phyloP scores from a whole-genome alignment of 139 green algal species.

The Chlamydomonas schloesseri region DNA sequence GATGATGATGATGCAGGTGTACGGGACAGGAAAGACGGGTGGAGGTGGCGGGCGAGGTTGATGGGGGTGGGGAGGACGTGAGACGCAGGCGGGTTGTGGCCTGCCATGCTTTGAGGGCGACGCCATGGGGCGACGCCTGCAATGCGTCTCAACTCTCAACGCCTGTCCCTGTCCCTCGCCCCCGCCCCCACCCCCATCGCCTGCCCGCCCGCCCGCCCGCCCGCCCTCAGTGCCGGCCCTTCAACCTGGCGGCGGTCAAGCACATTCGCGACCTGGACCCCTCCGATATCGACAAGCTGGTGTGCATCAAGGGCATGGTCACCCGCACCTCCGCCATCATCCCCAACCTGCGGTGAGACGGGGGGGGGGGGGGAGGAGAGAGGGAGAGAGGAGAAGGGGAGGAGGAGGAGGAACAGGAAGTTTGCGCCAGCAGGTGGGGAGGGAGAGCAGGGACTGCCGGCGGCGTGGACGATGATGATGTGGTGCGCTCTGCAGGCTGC shows the following conservation, averaged over 20 bases:
- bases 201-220: not conserved
- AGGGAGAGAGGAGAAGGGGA: not conserved
- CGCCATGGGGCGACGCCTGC: too few relatives aligned
- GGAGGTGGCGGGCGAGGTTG: not conserved
- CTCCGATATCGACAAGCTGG: slow-evolving; percentile 92
- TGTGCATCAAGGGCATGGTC: slow-evolving; percentile 96
- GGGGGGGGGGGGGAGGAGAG: not conserved
- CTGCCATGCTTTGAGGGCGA: too few relatives aligned
- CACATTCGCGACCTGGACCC: slow-evolving; percentile 97
- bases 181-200: not conserved
- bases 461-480: too few relatives aligned
- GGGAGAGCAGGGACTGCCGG: too few relatives aligned
- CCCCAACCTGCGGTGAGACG: slow-evolving; percentile 86
- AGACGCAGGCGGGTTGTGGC: too few relatives aligned
- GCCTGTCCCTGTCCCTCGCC: not conserved
- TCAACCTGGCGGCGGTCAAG: slow-evolving; percentile 85
- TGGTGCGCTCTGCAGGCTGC: too few relatives aligned
- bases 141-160: too few relatives aligned
- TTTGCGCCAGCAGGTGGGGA: too few relatives aligned
- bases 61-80: not conserved
- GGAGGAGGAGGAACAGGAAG: too few relatives aligned
- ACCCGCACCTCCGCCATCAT: slow-evolving; percentile 92
- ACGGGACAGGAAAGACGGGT: not conserved
- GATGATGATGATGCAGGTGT: too few relatives aligned
- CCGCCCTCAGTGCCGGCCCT: slow-evolving; percentile 82